Conservation (phyloP, 2,329 filamentous ascomycete species). For the Lasiodiplodia theobromae region DNA sequence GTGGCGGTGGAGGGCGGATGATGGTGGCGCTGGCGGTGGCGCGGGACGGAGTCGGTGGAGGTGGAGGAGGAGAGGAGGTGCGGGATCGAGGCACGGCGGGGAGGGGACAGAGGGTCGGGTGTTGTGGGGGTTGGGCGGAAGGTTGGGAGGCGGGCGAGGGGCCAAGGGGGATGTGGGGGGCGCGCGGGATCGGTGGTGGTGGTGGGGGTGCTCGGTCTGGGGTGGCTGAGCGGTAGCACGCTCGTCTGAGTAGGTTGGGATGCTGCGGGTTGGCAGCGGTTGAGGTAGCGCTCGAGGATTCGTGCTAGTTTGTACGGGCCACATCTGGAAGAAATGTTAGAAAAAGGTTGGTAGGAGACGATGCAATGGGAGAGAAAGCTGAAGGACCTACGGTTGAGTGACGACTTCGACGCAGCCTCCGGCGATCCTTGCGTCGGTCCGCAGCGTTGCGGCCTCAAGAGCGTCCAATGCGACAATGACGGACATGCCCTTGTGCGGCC, state of each 20-base stretch:
- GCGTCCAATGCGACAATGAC: slow-evolving; percentile 10
- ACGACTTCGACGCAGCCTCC: slow-evolving; percentile 44
- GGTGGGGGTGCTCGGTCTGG: not conserved
- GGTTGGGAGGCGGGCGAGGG: not conserved
- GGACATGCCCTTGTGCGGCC: not conserved
- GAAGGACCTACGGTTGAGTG: slow-evolving; percentile 37
- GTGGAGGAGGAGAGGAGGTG: no score
- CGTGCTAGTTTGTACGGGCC: slow-evolving; percentile 47
- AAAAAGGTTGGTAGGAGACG: no score
- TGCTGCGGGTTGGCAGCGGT: not conserved
- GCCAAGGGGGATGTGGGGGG: not conserved
- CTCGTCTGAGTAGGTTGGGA: not conserved
- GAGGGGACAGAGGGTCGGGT: no score
- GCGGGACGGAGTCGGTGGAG: no score
- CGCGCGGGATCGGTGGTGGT: not conserved
- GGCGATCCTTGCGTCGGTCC: not conserved
- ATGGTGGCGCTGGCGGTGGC: no score
- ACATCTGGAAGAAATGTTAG: slow-evolving; percentile 30
- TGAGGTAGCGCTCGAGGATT: slow-evolving; percentile 34
- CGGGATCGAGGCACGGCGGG: no score
- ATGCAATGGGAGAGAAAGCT: no score
- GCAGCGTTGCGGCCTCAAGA: not conserved
- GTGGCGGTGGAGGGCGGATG: not conserved
- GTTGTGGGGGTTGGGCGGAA: no score
- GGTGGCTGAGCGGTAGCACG: not conserved